Evolutionary conservation across 1,139 yeast species (phyloP).

Genomic region (Taiozyma sp.): DNA sequence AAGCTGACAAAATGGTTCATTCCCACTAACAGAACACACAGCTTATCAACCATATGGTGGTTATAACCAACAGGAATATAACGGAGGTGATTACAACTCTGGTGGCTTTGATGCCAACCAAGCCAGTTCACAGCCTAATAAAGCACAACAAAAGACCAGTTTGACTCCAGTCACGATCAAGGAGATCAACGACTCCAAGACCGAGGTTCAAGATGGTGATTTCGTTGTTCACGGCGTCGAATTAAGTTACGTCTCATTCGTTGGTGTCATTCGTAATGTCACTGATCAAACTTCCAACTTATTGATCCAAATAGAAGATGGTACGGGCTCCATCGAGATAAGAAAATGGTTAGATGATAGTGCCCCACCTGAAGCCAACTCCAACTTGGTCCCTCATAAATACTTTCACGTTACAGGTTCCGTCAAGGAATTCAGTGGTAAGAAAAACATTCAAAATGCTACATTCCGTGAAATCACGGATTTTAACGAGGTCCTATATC

Average conservation of each 20-base stretch:
- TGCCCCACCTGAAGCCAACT: conserved; percentile 28
- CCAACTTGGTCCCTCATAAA: conserved; percentile 33
- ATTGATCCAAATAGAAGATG: conserved; percentile 68
- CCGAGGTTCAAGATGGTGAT: conserved; percentile 71
- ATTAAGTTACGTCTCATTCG: conserved; percentile 53
- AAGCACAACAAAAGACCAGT: conserved; percentile 25
- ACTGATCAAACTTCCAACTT: conserved; percentile 48
- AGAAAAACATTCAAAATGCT: conserved; percentile 60
- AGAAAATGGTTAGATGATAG: conserved; percentile 63
- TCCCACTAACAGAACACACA: background rate
- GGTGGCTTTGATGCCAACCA: conserved; percentile 25
- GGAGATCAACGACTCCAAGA: conserved; percentile 65
- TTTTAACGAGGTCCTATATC: conserved; percentile 72
- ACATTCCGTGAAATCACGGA: conserved; percentile 56
- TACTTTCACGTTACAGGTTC: conserved; percentile 73
- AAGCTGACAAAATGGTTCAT: too few species aligned
- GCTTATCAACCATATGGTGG: conserved; percentile 25
- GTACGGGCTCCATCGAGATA: conserved; percentile 72
- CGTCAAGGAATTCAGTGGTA: conserved; percentile 63
- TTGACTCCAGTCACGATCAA: conserved; percentile 82
- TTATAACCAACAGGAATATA: conserved; percentile 13
- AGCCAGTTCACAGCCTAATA: conserved; percentile 17
- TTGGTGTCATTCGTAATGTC: conserved; percentile 61
- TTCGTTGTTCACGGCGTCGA: conserved; percentile 59
- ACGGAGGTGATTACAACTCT: conserved; percentile 15